Base-by-base conservation (phyloP, 106 monocot genomes). In the Phalaenopsis equestris region DNA sequence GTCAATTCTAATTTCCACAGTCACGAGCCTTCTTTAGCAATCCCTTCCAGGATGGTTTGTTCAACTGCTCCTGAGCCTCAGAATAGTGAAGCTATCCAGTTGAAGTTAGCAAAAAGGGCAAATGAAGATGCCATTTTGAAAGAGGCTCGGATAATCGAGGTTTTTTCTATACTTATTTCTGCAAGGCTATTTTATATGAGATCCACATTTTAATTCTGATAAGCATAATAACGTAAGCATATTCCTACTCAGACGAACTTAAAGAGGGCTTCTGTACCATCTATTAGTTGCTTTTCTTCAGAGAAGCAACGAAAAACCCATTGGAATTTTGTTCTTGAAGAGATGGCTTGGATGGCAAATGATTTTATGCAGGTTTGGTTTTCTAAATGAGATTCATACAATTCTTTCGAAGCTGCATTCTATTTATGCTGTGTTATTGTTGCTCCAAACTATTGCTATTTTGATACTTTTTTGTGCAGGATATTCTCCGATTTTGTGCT, bases 311-410 rank as follows among this genome's bases (percentile, higher is more conserved):
- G 64, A 42, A 93, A 86, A 86, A 84, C 89, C 58, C 95, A 99
- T 42, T 99, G 99, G 99, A 93, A 99, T 77, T 99, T 91, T 95
- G 95, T 99, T 41, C 87, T 99, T 9, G 99, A 99, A 82, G 99
- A 99, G 84, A 99, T 99, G 99, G 80, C 88, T 78, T 99, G 99
- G 99, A 82, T 95, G 86, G 95, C 99, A 82, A 99, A 95, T 91
- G 99, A 99, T 80, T 99, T 99, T 75, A 90, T 86, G 88, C 99
- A 99, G 95, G 99, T 99, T 6, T 79, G 67, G 42, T 84, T 72
- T 84, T 45, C 58, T 65, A 49, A 1, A 77, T 80, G 30, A 58
- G 21, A 55, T 56, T 78, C 45, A 75, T 15, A 3, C 41, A 12
- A 47, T 56, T 79, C 14, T 73, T 65, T 41, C 11, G 67, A 57